Percentiles rank a stretch among this genome's conserved stretches.
phyloP scores from a whole-genome alignment of 257 asterid genomes.

The Cordia subcordata region DNA sequence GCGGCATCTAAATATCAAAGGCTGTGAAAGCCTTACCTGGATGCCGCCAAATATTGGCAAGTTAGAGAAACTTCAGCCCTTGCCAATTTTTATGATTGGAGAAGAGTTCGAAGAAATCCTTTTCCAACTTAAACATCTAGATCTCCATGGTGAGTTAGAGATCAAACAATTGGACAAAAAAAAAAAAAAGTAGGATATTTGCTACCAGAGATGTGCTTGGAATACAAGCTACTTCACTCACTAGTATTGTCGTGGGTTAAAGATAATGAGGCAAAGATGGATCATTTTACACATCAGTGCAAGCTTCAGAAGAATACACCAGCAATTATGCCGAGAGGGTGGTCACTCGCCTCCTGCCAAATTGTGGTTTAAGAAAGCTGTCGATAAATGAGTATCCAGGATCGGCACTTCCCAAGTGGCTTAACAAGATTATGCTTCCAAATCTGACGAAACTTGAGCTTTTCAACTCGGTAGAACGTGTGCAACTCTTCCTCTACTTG shows the following conservation, averaged over 20 bases:
- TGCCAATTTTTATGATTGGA: slow-evolving; percentile 21
- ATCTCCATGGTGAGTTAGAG: slow-evolving; percentile 19
- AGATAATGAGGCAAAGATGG: slow-evolving; percentile 4
- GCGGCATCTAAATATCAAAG: slow-evolving; percentile 23
- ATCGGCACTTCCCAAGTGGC: slow-evolving; percentile 18
- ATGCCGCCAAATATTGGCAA: slow-evolving; percentile 26
- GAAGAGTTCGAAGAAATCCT: slow-evolving; percentile 19
- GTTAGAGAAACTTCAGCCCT: slow-evolving; percentile 22
- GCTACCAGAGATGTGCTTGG: background rate
- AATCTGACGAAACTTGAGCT: slow-evolving; percentile 20
- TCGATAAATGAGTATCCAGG: slow-evolving; percentile 22
- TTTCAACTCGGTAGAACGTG: slow-evolving; percentile 22
- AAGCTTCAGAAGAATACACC: slow-evolving; percentile 5
- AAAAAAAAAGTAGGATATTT: slow-evolving; percentile 15
- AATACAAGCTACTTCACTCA: slow-evolving; percentile 16
- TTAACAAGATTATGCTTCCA: slow-evolving; percentile 12
- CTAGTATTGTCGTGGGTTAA: slow-evolving; percentile 18
- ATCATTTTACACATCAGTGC: background rate
- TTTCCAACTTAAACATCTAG: slow-evolving; percentile 14
- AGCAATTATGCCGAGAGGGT: slow-evolving; percentile 5
- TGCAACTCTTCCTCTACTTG: slow-evolving; percentile 15
- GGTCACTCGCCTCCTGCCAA: slow-evolving; percentile 20
- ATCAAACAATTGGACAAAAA: slow-evolving; percentile 24
- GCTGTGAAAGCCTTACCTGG: slow-evolving; percentile 15
- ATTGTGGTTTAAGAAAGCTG: slow-evolving; percentile 11